Evolutionary conservation across 106 monocot genomes (phyloP).

Genomic region (Dendrobium huoshanense): DNA sequence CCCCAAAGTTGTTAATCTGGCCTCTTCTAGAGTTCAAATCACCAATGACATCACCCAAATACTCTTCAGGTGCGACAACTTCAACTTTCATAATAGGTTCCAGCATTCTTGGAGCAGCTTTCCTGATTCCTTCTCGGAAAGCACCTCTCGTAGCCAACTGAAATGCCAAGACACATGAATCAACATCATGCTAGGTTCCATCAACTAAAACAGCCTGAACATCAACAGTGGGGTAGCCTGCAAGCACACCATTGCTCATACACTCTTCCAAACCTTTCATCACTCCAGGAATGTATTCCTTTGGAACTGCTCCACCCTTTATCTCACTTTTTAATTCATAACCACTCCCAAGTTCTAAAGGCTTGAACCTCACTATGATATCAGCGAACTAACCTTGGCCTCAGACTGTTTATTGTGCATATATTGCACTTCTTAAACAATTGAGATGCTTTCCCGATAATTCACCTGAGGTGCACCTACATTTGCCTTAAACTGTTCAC

Average conservation of each 20-base stretch:
- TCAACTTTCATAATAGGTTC: conserved; percentile 99
- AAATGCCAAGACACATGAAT: conserved; percentile 96
- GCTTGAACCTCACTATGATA: conserved; percentile 88
- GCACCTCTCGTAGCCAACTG: conserved; percentile 90
- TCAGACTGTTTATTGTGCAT: conserved; percentile 96
- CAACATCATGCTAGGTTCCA: conserved; percentile 92
- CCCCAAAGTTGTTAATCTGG: conserved; percentile 75
- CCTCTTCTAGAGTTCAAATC: conserved; percentile 97
- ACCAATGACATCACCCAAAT: conserved; percentile 99
- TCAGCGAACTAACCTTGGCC: conserved; percentile 94
- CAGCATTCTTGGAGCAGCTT: conserved; percentile 71
- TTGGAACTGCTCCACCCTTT: conserved; percentile 88
- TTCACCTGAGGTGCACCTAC: conserved; percentile 97
- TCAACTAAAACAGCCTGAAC: conserved; percentile 81
- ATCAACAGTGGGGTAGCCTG: conserved; percentile 92
- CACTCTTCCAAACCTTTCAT: conserved; percentile 96
- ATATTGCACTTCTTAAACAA: conserved; percentile 62
- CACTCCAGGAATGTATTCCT: conserved; percentile 91
- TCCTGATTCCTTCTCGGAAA: conserved; percentile 83
- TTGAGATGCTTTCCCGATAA: conserved; percentile 96
- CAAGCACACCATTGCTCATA: conserved; percentile 89
- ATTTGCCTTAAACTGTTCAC: conserved; percentile 87
- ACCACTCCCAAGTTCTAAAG: conserved; percentile 72
- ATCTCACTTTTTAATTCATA: conserved; percentile 99
- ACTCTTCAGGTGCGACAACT: conserved; percentile 90